These are phyloP conservation scores for Verruconis gallopava DNA, from an alignment of 2,329 filamentous ascomycete genomes.

Conservation along the genomic window DNA sequence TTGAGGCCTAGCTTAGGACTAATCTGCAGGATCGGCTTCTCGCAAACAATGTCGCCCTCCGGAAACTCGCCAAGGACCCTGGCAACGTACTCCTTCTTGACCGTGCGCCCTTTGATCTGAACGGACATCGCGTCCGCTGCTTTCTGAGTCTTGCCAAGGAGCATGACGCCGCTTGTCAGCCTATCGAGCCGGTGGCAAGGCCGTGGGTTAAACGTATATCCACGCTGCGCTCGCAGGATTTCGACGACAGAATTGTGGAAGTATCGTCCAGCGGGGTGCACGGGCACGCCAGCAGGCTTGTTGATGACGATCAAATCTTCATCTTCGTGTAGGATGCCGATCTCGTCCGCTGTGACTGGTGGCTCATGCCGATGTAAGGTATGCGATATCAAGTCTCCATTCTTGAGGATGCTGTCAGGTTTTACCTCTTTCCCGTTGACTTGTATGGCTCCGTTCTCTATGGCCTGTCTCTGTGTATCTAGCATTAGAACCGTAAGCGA, in stretches of 20 bases:
- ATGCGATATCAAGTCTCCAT: conserved; percentile 85
- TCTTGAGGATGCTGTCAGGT: conserved; percentile 58
- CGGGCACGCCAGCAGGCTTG: conserved; percentile 88
- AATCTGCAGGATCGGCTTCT: conserved; percentile 86
- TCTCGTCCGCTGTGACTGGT: conserved; percentile 68
- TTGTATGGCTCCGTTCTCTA: conserved; percentile 63
- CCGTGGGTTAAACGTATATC: conserved; percentile 44
- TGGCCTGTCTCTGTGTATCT: conserved; percentile 42
- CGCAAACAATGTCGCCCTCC: conserved; percentile 79
- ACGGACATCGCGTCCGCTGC: conserved; percentile 64
- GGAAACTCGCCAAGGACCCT: conserved; percentile 86
- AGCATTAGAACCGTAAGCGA: conserved; percentile 8
- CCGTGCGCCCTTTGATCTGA: conserved; percentile 67
- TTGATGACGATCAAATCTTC: conserved; percentile 91
- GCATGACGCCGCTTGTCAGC: conserved; percentile 94
- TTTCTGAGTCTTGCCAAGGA: conserved; percentile 75
- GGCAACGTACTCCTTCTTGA: conserved; percentile 91
- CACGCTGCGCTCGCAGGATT: conserved; percentile 71
- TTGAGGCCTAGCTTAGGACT: conserved; percentile 93
- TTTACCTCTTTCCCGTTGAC: conserved; percentile 64
- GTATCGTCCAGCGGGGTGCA: conserved; percentile 90
- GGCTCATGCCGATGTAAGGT: conserved; percentile 93
- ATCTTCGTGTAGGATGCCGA: conserved; percentile 80
- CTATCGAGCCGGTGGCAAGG: conserved; percentile 91
- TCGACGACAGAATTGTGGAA: conserved; percentile 91